Evolutionary conservation across 805 yeast genomes (phyloP).

Genomic region (Zygoascus flipseniorum): DNA sequence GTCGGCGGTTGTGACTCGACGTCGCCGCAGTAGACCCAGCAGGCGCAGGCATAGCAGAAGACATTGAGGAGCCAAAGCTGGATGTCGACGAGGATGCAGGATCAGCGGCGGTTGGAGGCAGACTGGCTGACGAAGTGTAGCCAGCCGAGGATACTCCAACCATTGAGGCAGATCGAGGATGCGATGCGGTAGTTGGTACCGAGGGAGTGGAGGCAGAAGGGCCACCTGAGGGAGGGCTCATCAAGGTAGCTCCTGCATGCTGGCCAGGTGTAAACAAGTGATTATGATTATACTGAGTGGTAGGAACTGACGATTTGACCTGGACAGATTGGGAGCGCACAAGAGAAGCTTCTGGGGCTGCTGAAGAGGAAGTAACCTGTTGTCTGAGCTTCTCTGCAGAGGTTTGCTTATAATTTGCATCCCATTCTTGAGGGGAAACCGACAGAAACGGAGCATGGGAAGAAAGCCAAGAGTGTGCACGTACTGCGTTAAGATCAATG

Average conservation of each 20-base stretch:
- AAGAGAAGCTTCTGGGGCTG: conserved; percentile 5
- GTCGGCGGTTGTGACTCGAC: conserved; percentile 12
- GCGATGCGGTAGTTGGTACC: background rate
- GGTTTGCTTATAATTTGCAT: conserved; percentile 30
- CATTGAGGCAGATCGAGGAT: background rate
- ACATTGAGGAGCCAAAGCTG: background rate
- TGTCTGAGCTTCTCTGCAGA: conserved; percentile 2
- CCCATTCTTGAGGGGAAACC: conserved; percentile 89
- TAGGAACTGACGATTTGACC: conserved; percentile 7
- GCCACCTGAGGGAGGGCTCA: background rate
- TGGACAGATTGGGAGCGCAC: conserved; percentile 21
- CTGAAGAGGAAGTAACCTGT: conserved; percentile 1
- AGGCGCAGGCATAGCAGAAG: conserved; percentile 3
- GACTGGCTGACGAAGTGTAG: background rate
- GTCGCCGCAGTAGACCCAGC: conserved; percentile 2
- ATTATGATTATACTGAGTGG: background rate
- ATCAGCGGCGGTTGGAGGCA: background rate
- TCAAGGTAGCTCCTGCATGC: background rate
- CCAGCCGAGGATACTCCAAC: background rate
- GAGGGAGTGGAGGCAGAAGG: background rate
- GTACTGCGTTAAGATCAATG: conserved; percentile 56
- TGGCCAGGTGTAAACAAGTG: background rate
- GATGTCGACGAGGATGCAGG: background rate
- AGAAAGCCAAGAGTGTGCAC: conserved; percentile 83
- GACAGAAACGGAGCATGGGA: conserved; percentile 76